phyloP scores from a whole-genome alignment of 192 early-diverging fungal genomes.

The Coemansia sp. region DNA sequence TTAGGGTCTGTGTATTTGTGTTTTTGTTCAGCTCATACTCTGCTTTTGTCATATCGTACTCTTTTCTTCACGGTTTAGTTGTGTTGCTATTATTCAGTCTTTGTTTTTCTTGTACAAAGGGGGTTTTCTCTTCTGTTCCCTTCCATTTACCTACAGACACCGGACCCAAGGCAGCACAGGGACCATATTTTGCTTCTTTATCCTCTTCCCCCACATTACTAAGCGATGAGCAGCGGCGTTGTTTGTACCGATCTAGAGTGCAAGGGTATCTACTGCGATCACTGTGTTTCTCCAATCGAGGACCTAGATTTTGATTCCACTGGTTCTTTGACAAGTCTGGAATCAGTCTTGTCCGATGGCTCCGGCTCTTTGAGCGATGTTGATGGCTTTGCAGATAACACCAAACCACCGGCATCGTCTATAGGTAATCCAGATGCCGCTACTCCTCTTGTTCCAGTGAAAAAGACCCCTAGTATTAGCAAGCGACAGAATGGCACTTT shows the following conservation, averaged over 20 bases:
- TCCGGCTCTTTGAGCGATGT: slow-evolving; percentile 11
- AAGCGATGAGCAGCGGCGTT: not conserved
- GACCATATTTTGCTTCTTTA: too few relatives aligned
- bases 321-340: slow-evolving; percentile 28
- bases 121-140: not conserved
- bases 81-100: not conserved
- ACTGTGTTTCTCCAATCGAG: slow-evolving; percentile 3
- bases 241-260: not conserved
- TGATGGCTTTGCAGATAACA: not conserved
- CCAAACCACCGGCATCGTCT: not conserved
- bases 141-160: not conserved
- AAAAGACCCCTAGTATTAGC: not conserved
- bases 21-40: not conserved
- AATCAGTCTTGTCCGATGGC: slow-evolving; percentile 8
- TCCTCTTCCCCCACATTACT: not conserved
- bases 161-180: too few relatives aligned
- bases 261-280: not conserved
- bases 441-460: not conserved
- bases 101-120: not conserved
- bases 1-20: not conserved
- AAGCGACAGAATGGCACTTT: not conserved
- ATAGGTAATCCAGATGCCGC: not conserved
- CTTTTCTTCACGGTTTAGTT: not conserved
- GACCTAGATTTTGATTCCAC: slow-evolving; percentile 27
- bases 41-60: not conserved